Conservation (phyloP, 805 yeast genomes). For the Schizosaccharomyces cryophilus region DNA sequence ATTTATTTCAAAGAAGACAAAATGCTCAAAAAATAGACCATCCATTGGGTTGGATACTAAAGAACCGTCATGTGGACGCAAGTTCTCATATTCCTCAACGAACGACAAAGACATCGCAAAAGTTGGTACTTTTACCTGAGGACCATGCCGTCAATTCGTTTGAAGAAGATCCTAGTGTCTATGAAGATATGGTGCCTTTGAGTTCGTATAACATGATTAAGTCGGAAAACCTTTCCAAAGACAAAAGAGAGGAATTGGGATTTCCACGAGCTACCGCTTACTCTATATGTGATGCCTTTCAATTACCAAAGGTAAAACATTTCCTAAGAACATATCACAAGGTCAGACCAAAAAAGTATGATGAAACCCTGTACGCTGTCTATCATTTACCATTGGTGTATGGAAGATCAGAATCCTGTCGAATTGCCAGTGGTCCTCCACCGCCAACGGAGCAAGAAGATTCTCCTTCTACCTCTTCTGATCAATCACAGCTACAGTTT, state of each 20-base stretch:
- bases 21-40: not conserved
- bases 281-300: slow-evolving; percentile 48
- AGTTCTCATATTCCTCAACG: slow-evolving; percentile 1
- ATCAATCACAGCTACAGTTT: not conserved
- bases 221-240: not conserved
- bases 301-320: slow-evolving; percentile 32
- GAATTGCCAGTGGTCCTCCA: slow-evolving; percentile 14
- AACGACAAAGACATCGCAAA: slow-evolving; percentile 2
- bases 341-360: slow-evolving; percentile 66
- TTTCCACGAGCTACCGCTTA: slow-evolving; percentile 3
- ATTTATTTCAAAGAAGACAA: not conserved
- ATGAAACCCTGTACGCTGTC: slow-evolving; percentile 72
- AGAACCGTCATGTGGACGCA: not conserved
- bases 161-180: slow-evolving; percentile 1
- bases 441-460: slow-evolving; percentile 12
- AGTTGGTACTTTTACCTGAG: slow-evolving; percentile 2
- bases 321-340: slow-evolving; percentile 48
- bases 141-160: not conserved
- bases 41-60: not conserved
- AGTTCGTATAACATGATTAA: not conserved
- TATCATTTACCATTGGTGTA: slow-evolving; percentile 65
- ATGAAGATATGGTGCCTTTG: not conserved
- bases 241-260: not conserved
- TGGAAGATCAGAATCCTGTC: slow-evolving; percentile 27
- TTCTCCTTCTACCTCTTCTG: slow-evolving; percentile 29